Percentiles rank a stretch among this genome's conserved stretches.
Conservation (phyloP, 2,329 filamentous ascomycete species). For the Colletotrichum sp. region DNA sequence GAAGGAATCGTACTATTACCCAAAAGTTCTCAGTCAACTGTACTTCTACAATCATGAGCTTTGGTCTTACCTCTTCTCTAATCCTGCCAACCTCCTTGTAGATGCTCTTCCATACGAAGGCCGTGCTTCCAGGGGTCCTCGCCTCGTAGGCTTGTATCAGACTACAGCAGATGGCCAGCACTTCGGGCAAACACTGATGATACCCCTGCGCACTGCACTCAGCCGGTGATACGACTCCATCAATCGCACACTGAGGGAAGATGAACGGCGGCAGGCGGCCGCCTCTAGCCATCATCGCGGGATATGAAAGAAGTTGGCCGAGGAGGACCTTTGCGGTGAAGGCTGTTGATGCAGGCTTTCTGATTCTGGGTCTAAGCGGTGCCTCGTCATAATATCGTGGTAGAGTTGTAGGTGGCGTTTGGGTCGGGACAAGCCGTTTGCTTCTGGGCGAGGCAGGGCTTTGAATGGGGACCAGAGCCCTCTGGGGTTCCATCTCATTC, state of each 20-base stretch:
- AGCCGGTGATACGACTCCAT: not conserved
- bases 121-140: slow-evolving; percentile 23
- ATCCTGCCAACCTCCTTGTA: slow-evolving; percentile 22
- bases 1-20: not conserved
- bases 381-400: not conserved
- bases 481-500: not conserved
- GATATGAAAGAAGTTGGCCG: slow-evolving; percentile 28
- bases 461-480: not conserved
- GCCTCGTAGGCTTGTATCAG: slow-evolving; percentile 27
- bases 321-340: slow-evolving; percentile 26
- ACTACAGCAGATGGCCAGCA: slow-evolving; percentile 28
- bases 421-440: not conserved
- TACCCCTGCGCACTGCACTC: slow-evolving; percentile 23
- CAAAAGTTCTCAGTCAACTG: not conserved
- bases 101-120: slow-evolving; percentile 29
- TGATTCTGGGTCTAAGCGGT: not conserved
- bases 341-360: slow-evolving; percentile 2
- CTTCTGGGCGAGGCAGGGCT: not conserved
- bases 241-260: slow-evolving; percentile 28
- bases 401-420: not conserved
- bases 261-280: slow-evolving; percentile 30
- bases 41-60: too few species aligned
- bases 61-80: not conserved
- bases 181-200: slow-evolving; percentile 29
- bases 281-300: slow-evolving; percentile 24